Percentiles rank a stretch among this genome's conserved stretches.
Evolutionary conservation across 805 yeast species (phyloP).

Genomic region (Schizosaccharomyces japonicus): DNA sequence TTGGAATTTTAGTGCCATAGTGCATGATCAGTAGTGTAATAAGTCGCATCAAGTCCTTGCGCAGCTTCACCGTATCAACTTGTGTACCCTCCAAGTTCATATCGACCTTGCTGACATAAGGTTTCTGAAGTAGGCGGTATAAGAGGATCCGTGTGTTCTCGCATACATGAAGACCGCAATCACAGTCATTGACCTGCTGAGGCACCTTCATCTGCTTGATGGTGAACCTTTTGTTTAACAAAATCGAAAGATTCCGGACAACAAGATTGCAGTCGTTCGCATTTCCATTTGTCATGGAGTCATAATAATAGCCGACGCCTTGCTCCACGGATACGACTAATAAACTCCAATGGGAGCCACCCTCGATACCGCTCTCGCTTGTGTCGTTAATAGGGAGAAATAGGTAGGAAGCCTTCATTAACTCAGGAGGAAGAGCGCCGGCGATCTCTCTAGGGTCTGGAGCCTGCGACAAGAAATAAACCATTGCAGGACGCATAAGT

Average conservation of each 20-base stretch:
- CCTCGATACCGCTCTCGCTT: conserved; percentile 32
- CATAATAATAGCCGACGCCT: conserved; percentile 29
- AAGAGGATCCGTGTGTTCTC: conserved; percentile 8
- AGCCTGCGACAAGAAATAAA: conserved; percentile 30
- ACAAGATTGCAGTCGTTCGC: conserved; percentile 18
- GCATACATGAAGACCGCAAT: conserved; percentile 13
- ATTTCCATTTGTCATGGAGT: conserved; percentile 29
- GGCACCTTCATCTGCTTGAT: conserved; percentile 6
- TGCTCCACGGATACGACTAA: conserved; percentile 29
- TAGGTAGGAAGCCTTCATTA: conserved; percentile 25
- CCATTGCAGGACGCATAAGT: conserved; percentile 36
- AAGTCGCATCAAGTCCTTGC: not conserved
- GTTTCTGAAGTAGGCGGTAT: not conserved
- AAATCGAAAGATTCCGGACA: conserved; percentile 15
- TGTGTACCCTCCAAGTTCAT: not conserved
- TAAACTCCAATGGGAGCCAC: conserved; percentile 61
- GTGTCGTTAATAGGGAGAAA: conserved; percentile 49
- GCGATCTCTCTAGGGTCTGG: conserved; percentile 6
- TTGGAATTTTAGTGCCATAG: not conserved
- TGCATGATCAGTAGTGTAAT: not conserved
- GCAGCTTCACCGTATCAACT: not conserved
- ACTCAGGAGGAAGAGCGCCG: conserved; percentile 21
- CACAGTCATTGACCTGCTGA: conserved; percentile 10
- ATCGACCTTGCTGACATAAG: not conserved
- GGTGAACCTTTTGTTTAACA: conserved; percentile 6